Base-by-base conservation (phyloP, 2,329 filamentous ascomycete species). In the Venturia oleaginea region DNA sequence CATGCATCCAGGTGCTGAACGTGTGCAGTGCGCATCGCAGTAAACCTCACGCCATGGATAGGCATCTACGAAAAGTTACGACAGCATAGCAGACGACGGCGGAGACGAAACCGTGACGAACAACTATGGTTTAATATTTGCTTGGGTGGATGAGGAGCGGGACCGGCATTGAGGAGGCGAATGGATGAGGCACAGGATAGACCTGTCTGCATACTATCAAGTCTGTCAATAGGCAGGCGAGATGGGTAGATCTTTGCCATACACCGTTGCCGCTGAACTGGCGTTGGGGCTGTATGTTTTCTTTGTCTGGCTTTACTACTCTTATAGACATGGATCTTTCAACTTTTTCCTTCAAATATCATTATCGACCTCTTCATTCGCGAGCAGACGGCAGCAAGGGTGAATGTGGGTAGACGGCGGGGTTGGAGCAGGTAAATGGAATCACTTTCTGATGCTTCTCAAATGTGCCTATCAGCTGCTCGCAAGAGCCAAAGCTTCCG, bases 1-100 rank as follows among this genome's bases (percentile, higher is more conserved):
- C 63, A 79, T 80, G 77, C 82, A 85, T 68, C 76, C 74, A 17
- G 88, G 88, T 67, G 88, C 81, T 60, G 90, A 92, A 80, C 86
- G 90, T 68, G 90, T 94, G 66, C 90, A 94, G 81, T 94, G 90
- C 77, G 90, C 90, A 65, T 91, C 89, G 40, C 90, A 94, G 84
- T 94, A 92, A 85, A 77, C 30, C 6, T 62, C 27, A 51, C 51
- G 17, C 17, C 15, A n/a, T 57, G 51, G 51, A 57, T 32, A n/a
- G 17, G 7, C 27, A 57, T 19, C 2, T 57, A 34, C 27, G 30
- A 57, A 57, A 57, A 34, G 30, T 19, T 32, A 57, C 30, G 27
- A 34, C 51, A 30, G 51, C 11, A 27, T 34, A 19, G n/a, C 13
- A 27, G 46, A 51, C 22, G 46, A 22, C 22, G n/a, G 10, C 22